Conservation (phyloP, 306 rosid genomes). For the Vigna nakashimae region DNA sequence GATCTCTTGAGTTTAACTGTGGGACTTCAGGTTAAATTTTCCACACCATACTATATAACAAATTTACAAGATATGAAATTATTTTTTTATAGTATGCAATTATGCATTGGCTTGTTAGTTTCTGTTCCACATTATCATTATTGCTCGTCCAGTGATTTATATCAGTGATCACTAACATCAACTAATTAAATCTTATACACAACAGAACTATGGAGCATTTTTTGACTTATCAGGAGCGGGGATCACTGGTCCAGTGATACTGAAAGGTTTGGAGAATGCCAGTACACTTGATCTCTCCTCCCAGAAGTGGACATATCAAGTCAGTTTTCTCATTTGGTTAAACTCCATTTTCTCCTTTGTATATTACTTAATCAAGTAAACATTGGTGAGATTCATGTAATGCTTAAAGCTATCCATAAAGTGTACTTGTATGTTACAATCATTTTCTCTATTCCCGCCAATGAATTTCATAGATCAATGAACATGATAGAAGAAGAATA, state of each 20-base stretch:
- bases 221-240: constrained; percentile 80
- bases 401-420: not conserved
- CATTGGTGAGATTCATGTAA: constrained; percentile 13
- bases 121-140: not conserved
- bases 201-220: constrained; percentile 89
- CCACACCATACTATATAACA: not conserved
- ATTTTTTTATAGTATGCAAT: constrained; percentile 22
- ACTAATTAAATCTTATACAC: constrained; percentile 39
- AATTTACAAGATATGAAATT: constrained; percentile 29
- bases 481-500: not conserved
- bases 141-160: not conserved
- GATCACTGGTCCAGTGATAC: constrained; percentile 88
- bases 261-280: constrained; percentile 67
- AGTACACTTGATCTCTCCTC: constrained; percentile 80
- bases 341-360: constrained; percentile 17
- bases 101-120: constrained; percentile 20
- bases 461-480: not conserved
- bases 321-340: constrained; percentile 44
- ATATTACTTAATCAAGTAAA: not conserved
- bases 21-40: constrained; percentile 86
- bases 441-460: not conserved
- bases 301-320: constrained; percentile 91
- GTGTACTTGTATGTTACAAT: not conserved
- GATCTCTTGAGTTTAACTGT: constrained; percentile 95
- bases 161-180: not conserved